phyloP scores from a whole-genome alignment of 148 eudicot species.

The Cornus florida region DNA sequence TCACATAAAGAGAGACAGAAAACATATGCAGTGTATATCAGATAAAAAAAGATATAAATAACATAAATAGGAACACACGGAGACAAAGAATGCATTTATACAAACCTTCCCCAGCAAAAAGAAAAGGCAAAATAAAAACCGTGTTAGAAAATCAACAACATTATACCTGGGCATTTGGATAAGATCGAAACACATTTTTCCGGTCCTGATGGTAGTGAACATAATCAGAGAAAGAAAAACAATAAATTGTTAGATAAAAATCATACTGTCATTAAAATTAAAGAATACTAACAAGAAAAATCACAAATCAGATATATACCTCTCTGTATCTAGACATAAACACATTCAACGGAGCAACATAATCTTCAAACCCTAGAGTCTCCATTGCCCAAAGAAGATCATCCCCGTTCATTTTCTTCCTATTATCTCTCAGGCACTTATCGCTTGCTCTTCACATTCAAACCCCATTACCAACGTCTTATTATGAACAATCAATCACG shows the following conservation, averaged over 20 bases:
- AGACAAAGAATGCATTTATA: constrained; percentile 12
- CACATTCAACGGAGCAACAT: constrained; percentile 83
- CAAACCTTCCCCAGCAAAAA: neutral
- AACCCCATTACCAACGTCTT: neutral
- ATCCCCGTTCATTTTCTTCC: constrained; percentile 96
- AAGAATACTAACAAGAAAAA: neutral
- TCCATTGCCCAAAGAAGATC: constrained; percentile 97
- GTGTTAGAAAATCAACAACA: neutral
- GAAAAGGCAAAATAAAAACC: neutral
- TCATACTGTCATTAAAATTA: neutral
- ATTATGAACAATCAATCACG: neutral
- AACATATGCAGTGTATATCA: no score
- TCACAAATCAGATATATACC: constrained; percentile 30
- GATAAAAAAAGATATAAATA: no score
- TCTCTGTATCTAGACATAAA: constrained; percentile 76
- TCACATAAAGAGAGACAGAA: no score
- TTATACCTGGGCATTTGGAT: constrained; percentile 52
- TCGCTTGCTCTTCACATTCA: constrained; percentile 67
- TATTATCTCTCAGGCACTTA: constrained; percentile 89
- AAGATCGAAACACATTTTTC: constrained; percentile 56
- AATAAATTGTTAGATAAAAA: neutral
- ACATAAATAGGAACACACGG: neutral
- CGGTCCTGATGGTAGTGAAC: no score
- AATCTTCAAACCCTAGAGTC: constrained; percentile 87
- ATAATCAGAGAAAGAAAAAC: no score